phyloP scores from a whole-genome alignment of 176 grass and related monocot genomes.

The Rhipidocladum racemiflorum region DNA sequence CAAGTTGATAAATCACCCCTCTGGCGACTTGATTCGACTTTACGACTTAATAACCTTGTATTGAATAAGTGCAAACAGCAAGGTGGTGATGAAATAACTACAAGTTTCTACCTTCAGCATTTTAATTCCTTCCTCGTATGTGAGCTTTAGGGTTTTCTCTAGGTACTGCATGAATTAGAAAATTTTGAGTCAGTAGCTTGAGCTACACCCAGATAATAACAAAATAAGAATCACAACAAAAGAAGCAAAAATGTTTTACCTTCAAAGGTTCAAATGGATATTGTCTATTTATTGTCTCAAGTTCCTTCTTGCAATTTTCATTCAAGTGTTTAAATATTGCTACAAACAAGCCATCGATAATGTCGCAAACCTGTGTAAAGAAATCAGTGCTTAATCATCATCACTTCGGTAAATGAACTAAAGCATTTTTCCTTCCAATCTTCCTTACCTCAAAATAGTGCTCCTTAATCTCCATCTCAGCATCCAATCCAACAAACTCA shows the following conservation, averaged over 20 bases:
- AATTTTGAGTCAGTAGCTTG: background rate
- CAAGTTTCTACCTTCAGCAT: slow-evolving; percentile 77
- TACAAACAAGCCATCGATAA: slow-evolving; percentile 86
- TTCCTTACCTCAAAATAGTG: slow-evolving; percentile 88
- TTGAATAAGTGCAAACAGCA: background rate
- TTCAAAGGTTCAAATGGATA: slow-evolving; percentile 87
- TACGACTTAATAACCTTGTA: background rate
- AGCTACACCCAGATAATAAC: background rate
- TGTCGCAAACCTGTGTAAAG: slow-evolving; percentile 69
- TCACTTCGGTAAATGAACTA: background rate
- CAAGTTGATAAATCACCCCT: too few relatives aligned
- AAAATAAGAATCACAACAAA: background rate
- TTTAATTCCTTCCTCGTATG: slow-evolving; percentile 77
- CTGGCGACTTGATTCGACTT: too few relatives aligned
- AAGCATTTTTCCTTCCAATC: background rate
- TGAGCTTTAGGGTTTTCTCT: slow-evolving; percentile 74
- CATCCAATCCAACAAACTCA: slow-evolving; percentile 94
- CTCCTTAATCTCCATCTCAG: slow-evolving; percentile 94
- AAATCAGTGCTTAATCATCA: slow-evolving; percentile 4
- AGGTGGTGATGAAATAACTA: background rate
- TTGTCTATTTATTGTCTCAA: slow-evolving; percentile 80
- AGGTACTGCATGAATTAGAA: slow-evolving; percentile 67
- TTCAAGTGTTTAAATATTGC: slow-evolving; percentile 90
- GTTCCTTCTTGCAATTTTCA: slow-evolving; percentile 71
- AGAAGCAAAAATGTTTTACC: slow-evolving; percentile 38